phyloP scores from a whole-genome alignment of 2,329 filamentous ascomycete species.

The Colletotrichum aenigma region DNA sequence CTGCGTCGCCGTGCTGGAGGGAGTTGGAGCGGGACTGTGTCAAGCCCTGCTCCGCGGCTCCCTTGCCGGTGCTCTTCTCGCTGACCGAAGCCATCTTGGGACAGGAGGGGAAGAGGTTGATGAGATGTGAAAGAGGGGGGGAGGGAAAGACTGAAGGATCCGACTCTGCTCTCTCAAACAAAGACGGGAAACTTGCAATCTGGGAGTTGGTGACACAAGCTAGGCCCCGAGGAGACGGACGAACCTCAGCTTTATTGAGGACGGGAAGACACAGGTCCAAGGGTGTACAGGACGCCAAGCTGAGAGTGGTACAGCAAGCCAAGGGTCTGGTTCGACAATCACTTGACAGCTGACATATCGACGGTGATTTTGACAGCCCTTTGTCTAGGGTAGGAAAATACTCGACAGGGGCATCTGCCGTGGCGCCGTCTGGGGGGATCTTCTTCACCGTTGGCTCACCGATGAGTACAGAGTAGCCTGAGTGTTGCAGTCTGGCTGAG shows the following conservation, averaged over 20 bases:
- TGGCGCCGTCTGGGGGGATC: not conserved
- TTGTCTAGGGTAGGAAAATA: not conserved
- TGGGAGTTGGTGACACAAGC: not conserved
- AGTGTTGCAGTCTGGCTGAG: not conserved
- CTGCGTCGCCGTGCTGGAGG: conserved; percentile 1
- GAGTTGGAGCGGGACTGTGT: conserved; percentile 5
- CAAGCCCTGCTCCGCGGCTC: not conserved
- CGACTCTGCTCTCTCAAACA: conserved; percentile 18
- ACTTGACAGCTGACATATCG: not conserved
- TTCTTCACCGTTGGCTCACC: not conserved
- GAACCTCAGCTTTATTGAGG: conserved; percentile 1
- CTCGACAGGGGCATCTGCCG: conserved; percentile 1
- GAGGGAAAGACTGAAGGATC: not conserved
- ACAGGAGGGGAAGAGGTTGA: not conserved
- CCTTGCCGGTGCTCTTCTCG: conserved; percentile 11
- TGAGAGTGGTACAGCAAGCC: not conserved
- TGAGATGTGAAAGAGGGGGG: not conserved
- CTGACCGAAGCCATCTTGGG: conserved; percentile 1
- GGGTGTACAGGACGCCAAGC: not conserved
- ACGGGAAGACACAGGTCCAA: not conserved
- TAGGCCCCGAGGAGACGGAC: not conserved
- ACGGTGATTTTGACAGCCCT: not conserved
- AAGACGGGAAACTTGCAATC: conserved; percentile 1
- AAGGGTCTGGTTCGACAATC: not conserved
- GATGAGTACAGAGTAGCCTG: not conserved